These are phyloP conservation scores for Citrus reticulata DNA, from an alignment of 345 rosid species.

Conservation along the genomic window DNA sequence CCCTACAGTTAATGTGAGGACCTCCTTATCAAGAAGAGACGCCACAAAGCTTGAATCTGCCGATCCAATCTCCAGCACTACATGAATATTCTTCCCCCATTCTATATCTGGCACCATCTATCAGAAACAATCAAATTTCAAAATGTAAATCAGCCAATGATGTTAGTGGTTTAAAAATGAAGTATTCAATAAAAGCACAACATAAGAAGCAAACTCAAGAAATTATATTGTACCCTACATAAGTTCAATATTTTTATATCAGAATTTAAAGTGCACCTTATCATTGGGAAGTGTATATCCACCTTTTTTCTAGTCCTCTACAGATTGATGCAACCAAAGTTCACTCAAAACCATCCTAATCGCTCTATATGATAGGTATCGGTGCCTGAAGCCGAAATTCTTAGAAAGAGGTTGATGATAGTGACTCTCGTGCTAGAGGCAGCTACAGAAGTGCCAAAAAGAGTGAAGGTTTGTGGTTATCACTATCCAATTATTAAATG, in stretches of 20 bases:
- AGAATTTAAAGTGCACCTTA: not conserved
- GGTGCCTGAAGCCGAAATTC: not conserved
- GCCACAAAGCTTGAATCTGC: constrained; percentile 69
- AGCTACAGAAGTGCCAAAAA: not conserved
- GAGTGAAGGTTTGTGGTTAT: not conserved
- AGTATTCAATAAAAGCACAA: not conserved
- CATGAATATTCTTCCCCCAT: constrained; percentile 97
- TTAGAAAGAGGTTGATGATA: not conserved
- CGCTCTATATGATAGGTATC: not conserved
- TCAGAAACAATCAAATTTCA: constrained; percentile 36
- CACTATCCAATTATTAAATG: not conserved
- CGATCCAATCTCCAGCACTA: constrained; percentile 83
- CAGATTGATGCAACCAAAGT: not conserved
- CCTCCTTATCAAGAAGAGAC: constrained; percentile 75
- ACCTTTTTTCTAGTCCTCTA: not conserved
- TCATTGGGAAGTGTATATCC: not conserved
- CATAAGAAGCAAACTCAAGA: not conserved
- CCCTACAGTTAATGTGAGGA: constrained; percentile 71
- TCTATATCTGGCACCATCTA: constrained; percentile 99
- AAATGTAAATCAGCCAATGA: constrained; percentile 10
- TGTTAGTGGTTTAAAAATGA: not conserved
- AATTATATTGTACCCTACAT: not conserved
- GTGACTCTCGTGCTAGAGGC: not conserved
- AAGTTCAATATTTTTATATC: not conserved
- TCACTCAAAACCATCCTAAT: not conserved